These are phyloP conservation scores for Lepidium africanum DNA, from an alignment of 345 rosid species.

Conservation along the genomic window DNA sequence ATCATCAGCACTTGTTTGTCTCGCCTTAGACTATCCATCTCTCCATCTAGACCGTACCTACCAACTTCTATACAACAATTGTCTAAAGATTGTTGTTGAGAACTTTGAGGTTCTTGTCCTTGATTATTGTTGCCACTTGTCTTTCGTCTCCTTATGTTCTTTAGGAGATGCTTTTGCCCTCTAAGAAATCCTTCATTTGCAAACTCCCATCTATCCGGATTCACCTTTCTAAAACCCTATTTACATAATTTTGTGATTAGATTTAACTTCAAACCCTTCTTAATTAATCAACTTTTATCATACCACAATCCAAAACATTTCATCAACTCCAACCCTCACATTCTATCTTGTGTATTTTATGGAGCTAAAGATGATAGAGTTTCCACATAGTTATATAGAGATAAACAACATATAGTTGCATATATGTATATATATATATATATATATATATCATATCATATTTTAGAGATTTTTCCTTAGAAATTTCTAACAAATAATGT, in stretches of 20 bases:
- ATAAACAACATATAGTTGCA: not conserved
- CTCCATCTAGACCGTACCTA: constrained; percentile 54
- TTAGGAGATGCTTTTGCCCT: constrained; percentile 63
- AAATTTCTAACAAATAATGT: not conserved
- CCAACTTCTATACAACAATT: constrained; percentile 56
- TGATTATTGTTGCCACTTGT: constrained; percentile 18
- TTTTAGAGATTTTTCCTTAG: not conserved
- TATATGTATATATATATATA: not conserved
- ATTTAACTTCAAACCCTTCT: constrained; percentile 15
- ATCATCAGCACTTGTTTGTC: constrained; percentile 58
- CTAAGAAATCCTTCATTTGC: constrained; percentile 67
- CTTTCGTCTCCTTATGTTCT: constrained; percentile 54
- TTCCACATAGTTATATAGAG: not conserved
- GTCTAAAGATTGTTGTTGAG: constrained; percentile 44
- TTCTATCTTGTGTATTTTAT: constrained; percentile 14
- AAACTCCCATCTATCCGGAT: constrained; percentile 94
- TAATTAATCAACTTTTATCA: not conserved
- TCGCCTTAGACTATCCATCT: constrained; percentile 41
- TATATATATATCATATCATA: not conserved
- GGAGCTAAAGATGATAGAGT: not conserved
- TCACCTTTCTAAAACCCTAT: constrained; percentile 93
- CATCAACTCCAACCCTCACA: not conserved
- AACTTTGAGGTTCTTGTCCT: constrained; percentile 21
- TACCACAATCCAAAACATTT: not conserved
- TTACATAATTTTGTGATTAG: constrained; percentile 16